These are phyloP conservation scores for Boletellus ananiceps DNA, from an alignment of 768 basidiomycete genomes.

Conservation along the genomic window DNA sequence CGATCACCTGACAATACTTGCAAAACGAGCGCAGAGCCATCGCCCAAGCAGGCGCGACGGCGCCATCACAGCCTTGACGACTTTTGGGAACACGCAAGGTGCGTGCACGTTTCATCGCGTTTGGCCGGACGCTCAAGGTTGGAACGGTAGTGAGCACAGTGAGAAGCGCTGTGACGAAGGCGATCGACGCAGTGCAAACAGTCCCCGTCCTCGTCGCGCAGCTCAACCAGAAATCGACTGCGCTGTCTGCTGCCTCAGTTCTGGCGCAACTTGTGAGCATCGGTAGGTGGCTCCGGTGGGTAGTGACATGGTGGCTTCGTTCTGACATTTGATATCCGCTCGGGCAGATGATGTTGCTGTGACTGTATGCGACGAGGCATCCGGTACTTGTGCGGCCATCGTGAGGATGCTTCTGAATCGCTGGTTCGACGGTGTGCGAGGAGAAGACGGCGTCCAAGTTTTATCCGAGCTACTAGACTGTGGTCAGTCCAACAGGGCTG, in stretches of 20 bases:
- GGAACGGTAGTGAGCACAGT: background rate
- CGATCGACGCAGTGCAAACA: slow-evolving; percentile 15
- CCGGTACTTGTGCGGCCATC: slow-evolving; percentile 5
- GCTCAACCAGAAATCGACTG: slow-evolving; percentile 13
- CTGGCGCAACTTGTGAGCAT: slow-evolving; percentile 16
- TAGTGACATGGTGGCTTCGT: background rate
- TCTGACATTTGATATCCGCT: background rate
- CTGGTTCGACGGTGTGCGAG: slow-evolving; percentile 27
- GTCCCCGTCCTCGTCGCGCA: slow-evolving; percentile 15
- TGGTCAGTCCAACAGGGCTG: slow-evolving; percentile 10
- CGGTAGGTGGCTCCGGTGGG: slow-evolving; percentile 11
- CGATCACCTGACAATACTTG: slow-evolving; percentile 11
- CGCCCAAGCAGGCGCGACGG: slow-evolving; percentile 12
- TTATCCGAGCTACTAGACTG: slow-evolving; percentile 15
- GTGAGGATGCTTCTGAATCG: slow-evolving; percentile 21
- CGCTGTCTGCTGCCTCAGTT: slow-evolving; percentile 18
- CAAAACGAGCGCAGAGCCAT: slow-evolving; percentile 10
- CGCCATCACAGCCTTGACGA: slow-evolving; percentile 15
- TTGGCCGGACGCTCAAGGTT: background rate
- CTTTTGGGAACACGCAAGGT: slow-evolving; percentile 13
- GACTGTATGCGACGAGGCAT: slow-evolving; percentile 3
- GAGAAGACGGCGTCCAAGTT: slow-evolving; percentile 25
- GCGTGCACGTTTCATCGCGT: background rate
- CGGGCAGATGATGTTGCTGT: slow-evolving; percentile 16
- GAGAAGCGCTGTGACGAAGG: slow-evolving; percentile 5